These are phyloP conservation scores for Trichoderma orchidacearum DNA, from an alignment of 495 filamentous ascomycete species.

Conservation along the genomic window DNA sequence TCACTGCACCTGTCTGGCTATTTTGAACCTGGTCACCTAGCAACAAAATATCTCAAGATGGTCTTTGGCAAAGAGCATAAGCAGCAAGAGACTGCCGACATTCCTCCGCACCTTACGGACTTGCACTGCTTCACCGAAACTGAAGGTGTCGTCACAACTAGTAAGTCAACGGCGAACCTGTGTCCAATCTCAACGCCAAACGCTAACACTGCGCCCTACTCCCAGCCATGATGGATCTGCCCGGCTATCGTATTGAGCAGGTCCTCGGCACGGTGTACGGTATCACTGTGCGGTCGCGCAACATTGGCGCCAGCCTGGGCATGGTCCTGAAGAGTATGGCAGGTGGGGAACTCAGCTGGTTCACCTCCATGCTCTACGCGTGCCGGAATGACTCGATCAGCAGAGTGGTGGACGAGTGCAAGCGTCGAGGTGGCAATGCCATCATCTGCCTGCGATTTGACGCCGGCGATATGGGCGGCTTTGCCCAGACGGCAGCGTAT, in stretches of 20 bases:
- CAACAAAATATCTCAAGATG: not conserved
- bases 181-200: not conserved
- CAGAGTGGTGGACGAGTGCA: constrained; percentile 40
- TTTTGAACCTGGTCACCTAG: too few relatives aligned
- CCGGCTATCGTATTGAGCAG: constrained; percentile 41
- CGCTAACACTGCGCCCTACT: not conserved
- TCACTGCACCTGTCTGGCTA: too few relatives aligned
- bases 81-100: constrained; percentile 8
- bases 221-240: constrained; percentile 30
- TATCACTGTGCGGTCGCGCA: constrained; percentile 43
- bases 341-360: constrained; percentile 43
- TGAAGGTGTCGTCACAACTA: constrained; percentile 42
- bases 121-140: constrained; percentile 47
- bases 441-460: constrained; percentile 45
- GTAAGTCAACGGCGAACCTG: constrained; percentile 14
- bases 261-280: constrained; percentile 47
- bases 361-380: constrained; percentile 42
- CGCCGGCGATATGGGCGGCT: constrained; percentile 30
- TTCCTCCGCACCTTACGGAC: constrained; percentile 21
- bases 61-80: not conserved
- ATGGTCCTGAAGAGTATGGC: constrained; percentile 36
- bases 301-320: constrained; percentile 26
- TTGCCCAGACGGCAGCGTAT: constrained; percentile 46
- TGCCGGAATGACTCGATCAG: constrained; percentile 40
- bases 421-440: constrained; percentile 44